Evolutionary conservation across 257 asterid species (phyloP), one percentile per base, ranked within the genome.

Genomic region (Plectranthus barbatus): DNA sequence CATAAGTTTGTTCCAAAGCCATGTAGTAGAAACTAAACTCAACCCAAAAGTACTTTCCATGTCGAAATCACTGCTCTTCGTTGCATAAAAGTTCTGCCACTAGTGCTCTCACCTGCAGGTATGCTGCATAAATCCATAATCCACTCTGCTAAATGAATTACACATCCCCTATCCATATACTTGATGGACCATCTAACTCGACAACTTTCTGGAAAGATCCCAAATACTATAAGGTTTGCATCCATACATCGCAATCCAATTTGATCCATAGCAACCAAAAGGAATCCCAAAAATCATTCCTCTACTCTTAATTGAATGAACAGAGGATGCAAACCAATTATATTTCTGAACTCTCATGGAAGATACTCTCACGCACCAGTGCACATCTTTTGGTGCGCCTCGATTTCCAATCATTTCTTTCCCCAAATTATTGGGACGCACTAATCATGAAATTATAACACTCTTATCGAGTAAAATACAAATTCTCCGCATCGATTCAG

Each of bases 361-460:
- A 50, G 47, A 67, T 23, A 18, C 44, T 33, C 34, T 18, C 69
- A 42, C 39, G 9, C 66, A 53, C 57, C 52, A 60, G 15, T 36
- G 71, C 61, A 44, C 21, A 70, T 49, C 42, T 40, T 34, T 41
- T 31, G 19, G 40, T 74, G 71, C 23, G 11, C 53, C 36, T 46
- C 47, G 40, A 20, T 63, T 60, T 15, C 37, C 13, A 39, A 36
- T 26, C 47, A 5, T 20, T 67, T 57, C 54, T 6, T 6, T 46
- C 36, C 45, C 62, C 66, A 74, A 57, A 57, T 56, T 70, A 58
- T 24, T 14, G 52, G 64, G 69, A 52, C 52, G 31, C 54, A 70
- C 48, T 50, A 66, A 66, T 75, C 75, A 78, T 42, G 73, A 66
- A 51, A 73, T 50, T 53, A 52, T 13, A 47, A 62, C 63, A 55